A percentile compares a stretch with the other conserved stretches of the same genome.
Evolutionary conservation across 306 rosid genomes (phyloP).

Genomic region (Parietaria judaica): DNA sequence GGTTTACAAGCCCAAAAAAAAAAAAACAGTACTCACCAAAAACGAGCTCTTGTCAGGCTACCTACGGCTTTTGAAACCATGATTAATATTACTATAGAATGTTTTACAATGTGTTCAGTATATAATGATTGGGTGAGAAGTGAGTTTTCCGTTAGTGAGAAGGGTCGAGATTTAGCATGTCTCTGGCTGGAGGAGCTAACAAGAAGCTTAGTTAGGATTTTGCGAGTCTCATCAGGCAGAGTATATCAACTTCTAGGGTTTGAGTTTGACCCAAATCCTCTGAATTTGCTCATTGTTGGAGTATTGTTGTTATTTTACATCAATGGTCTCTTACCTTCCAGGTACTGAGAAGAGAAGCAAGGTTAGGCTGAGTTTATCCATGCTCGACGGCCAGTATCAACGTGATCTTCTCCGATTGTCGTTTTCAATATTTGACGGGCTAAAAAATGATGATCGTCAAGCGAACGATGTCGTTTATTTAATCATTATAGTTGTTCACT

Average conservation of each 20-base stretch:
- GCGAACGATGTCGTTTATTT: conserved; percentile 4
- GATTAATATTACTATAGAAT: no score
- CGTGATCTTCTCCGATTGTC: neutral
- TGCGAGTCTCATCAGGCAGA: neutral
- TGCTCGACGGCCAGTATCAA: neutral
- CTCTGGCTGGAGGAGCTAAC: neutral
- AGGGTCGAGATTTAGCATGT: conserved; percentile 1
- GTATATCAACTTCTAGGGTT: neutral
- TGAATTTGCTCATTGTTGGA: neutral
- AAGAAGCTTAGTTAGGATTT: neutral
- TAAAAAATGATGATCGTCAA: conserved; percentile 8
- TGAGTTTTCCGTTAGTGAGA: neutral
- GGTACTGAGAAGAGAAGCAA: conserved; percentile 92
- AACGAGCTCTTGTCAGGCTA: no score
- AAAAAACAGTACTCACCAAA: no score
- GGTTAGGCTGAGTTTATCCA: conserved; percentile 55
- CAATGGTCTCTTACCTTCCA: conserved; percentile 19
- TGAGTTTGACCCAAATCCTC: neutral
- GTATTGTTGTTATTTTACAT: neutral
- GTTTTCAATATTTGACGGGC: conserved; percentile 25
- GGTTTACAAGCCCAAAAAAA: no score
- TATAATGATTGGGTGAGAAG: no score
- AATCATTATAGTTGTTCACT: conserved; percentile 6
- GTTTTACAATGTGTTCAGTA: neutral
- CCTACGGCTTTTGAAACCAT: no score